Percentiles rank a stretch among this genome's conserved stretches.
These are phyloP conservation scores for Mycena belliarum DNA, from an alignment of 768 basidiomycete species.

Conservation along the genomic window DNA sequence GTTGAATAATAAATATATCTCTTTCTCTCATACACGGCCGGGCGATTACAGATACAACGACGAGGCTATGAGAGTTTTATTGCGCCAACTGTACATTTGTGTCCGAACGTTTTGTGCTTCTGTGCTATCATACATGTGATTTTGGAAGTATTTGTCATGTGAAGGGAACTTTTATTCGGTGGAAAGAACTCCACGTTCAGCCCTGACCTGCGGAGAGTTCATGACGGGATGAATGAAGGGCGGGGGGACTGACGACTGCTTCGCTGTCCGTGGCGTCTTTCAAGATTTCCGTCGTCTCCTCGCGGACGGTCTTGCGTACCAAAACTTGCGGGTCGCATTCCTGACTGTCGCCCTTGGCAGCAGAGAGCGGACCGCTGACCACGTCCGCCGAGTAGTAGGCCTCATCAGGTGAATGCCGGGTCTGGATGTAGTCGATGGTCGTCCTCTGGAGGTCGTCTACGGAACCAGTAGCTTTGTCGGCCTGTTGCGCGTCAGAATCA, in stretches of 20 bases:
- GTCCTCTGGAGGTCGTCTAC: slow-evolving; percentile 38
- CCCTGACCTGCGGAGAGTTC: slow-evolving; percentile 28
- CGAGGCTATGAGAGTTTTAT: too few relatives aligned
- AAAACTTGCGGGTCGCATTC: slow-evolving; percentile 23
- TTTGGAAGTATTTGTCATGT: not conserved
- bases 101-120: too few relatives aligned
- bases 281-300: slow-evolving; percentile 23
- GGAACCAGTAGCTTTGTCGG: slow-evolving; percentile 37
- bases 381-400: slow-evolving; percentile 43
- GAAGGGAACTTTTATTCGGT: slow-evolving; percentile 8
- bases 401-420: slow-evolving; percentile 41
- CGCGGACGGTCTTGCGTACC: slow-evolving; percentile 30
- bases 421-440: slow-evolving; percentile 44
- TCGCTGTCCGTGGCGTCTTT: slow-evolving; percentile 33
- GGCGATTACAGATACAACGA: too few relatives aligned
- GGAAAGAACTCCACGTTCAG: slow-evolving; percentile 25
- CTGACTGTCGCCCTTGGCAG: slow-evolving; percentile 30
- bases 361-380: slow-evolving; percentile 46
- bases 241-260: slow-evolving; percentile 26
- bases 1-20: slow-evolving; percentile 18
- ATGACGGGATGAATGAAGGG: not conserved
- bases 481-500: slow-evolving; percentile 30
- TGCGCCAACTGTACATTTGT: too few relatives aligned
- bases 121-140: slow-evolving; percentile 17
- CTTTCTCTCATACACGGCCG: slow-evolving; percentile 2